Evolutionary conservation across 495 filamentous ascomycete species (phyloP).

Genomic region (Daldinia vernicosa): DNA sequence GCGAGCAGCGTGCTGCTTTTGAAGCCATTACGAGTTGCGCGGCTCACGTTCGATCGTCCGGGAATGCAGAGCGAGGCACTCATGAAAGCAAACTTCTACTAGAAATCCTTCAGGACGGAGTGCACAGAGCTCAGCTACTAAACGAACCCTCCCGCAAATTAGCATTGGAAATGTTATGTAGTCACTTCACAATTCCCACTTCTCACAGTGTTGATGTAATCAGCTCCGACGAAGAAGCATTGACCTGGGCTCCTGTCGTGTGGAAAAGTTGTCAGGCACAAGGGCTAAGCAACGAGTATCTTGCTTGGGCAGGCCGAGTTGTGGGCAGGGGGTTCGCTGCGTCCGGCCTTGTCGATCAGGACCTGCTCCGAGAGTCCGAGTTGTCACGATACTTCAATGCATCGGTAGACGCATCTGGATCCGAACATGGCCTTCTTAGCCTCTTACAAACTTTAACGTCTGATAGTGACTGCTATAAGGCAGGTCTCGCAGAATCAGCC

Average conservation of each 20-base stretch:
- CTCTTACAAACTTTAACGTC: conserved; percentile 74
- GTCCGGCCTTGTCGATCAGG: conserved; percentile 69
- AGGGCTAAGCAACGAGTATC: conserved; percentile 70
- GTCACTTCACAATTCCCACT: conserved; percentile 68
- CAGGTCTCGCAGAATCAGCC: conserved; percentile 80
- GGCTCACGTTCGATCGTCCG: conserved; percentile 62
- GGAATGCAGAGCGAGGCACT: conserved; percentile 67
- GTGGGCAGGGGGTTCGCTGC: conserved; percentile 85
- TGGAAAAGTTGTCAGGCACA: conserved; percentile 76
- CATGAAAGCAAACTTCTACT: conserved; percentile 78
- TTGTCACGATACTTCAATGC: conserved; percentile 59
- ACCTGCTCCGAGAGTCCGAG: conserved; percentile 66
- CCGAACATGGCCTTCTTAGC: conserved; percentile 65
- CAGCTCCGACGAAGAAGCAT: conserved; percentile 66
- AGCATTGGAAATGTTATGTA: conserved; percentile 76
- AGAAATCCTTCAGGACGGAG: conserved; percentile 77
- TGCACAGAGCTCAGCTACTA: conserved; percentile 66
- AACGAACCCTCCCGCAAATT: conserved; percentile 72
- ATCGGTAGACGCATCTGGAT: conserved; percentile 49
- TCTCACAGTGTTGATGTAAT: conserved; percentile 68
- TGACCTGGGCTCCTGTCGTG: conserved; percentile 68
- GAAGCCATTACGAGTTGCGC: conserved; percentile 70
- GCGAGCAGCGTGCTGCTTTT: conserved; percentile 64
- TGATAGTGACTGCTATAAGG: conserved; percentile 66
- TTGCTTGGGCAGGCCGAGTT: conserved; percentile 83